phyloP scores from a whole-genome alignment of 169 alveolate species.

The Neospora caninum region DNA sequence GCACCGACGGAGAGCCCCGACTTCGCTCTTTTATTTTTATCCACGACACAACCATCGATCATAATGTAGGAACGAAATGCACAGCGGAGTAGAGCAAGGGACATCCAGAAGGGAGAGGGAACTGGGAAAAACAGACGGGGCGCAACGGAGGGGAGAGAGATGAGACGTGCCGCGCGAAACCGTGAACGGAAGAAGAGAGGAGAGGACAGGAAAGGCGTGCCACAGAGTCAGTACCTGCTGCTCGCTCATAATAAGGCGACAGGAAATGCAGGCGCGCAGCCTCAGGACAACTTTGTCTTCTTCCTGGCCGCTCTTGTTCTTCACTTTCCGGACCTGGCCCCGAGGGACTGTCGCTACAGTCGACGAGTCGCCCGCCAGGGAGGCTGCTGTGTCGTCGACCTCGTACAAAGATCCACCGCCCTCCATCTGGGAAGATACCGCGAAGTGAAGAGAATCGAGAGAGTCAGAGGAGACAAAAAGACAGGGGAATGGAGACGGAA shows the following conservation, averaged over 20 bases:
- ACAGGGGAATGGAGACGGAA: not conserved
- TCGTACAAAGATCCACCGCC: not conserved
- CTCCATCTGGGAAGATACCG: not conserved
- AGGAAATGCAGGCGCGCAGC: conserved; percentile 86
- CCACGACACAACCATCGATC: too few species aligned
- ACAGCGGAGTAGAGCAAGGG: too few species aligned
- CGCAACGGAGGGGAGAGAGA: too few species aligned
- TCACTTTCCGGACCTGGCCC: conserved; percentile 49
- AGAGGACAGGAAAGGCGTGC: too few species aligned
- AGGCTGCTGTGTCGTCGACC: conserved; percentile 1
- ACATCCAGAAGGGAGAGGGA: too few species aligned
- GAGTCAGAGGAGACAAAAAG: not conserved
- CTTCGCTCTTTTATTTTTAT: too few species aligned
- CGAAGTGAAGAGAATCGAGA: not conserved
- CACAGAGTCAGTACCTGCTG: conserved; percentile 75
- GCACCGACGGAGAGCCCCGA: too few species aligned
- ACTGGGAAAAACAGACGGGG: too few species aligned
- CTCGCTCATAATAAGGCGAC: conserved; percentile 84
- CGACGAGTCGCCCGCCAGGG: conserved; percentile 2
- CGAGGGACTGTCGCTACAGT: conserved; percentile 24
- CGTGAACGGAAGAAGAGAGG: too few species aligned
- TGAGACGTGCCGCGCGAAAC: too few species aligned
- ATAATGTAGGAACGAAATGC: too few species aligned
- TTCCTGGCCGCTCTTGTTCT: conserved; percentile 60
- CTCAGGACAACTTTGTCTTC: conserved; percentile 71